Conservation (phyloP, 2,329 filamentous ascomycete genomes). For the Fusarium tuaranense region DNA sequence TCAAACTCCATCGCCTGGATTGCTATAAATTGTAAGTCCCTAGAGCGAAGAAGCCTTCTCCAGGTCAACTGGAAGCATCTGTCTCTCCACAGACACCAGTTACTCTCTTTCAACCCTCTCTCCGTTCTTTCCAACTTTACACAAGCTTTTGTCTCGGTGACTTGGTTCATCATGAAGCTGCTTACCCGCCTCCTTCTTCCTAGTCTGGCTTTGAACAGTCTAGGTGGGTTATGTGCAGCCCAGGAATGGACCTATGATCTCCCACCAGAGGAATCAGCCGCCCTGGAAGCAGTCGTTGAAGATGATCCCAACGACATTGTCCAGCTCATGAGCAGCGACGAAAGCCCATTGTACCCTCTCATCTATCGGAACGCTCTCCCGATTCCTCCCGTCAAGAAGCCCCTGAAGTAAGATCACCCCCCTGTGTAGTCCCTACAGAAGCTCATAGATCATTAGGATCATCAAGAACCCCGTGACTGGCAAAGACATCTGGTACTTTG, state of each 20-base stretch:
- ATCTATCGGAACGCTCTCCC: conserved; percentile 51
- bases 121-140: not conserved
- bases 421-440: conserved; percentile 2
- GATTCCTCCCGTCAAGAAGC: conserved; percentile 56
- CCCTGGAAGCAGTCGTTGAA: not conserved
- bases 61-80: not conserved
- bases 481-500: conserved; percentile 51
- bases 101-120: not conserved
- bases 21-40: not conserved
- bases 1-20: not conserved
- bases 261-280: not conserved
- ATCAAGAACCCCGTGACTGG: conserved; percentile 52
- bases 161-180: not conserved
- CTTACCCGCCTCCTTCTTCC: conserved; percentile 6
- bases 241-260: conserved; percentile 14
- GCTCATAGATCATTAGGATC: conserved; percentile 31
- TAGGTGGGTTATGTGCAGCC: not conserved
- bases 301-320: not conserved
- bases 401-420: conserved; percentile 51
- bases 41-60: not conserved
- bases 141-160: not conserved
- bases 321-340: not conserved
- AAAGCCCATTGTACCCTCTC: conserved; percentile 11
- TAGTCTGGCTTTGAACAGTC: not conserved
- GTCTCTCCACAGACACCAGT: not conserved